Evolutionary conservation across 345 rosid species (phyloP).

Genomic region (Theobroma cacao): DNA sequence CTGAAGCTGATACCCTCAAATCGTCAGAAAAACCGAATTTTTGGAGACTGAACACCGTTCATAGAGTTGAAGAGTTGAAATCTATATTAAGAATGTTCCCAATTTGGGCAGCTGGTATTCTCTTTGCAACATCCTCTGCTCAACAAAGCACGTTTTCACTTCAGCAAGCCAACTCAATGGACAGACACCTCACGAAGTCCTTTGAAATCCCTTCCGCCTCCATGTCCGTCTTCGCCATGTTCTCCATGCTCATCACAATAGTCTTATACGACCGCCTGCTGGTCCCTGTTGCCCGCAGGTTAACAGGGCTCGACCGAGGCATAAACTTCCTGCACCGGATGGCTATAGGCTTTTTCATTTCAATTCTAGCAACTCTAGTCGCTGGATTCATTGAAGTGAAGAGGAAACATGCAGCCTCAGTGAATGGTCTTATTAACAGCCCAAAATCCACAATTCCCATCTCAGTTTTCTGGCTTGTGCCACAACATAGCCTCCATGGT

Average conservation of each 20-base stretch:
- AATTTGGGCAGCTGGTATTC: constrained; percentile 53
- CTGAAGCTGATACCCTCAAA: constrained; percentile 24
- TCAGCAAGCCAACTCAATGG: constrained; percentile 49
- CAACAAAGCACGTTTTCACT: constrained; percentile 51
- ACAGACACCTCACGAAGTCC: constrained; percentile 33
- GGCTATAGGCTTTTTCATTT: constrained; percentile 46
- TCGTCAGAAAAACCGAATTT: constrained; percentile 23
- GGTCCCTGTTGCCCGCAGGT: constrained; percentile 25
- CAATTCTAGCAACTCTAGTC: constrained; percentile 42
- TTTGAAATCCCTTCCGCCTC: constrained; percentile 51
- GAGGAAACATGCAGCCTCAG: constrained; percentile 33
- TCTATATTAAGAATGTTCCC: constrained; percentile 48
- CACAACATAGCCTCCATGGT: constrained; percentile 47
- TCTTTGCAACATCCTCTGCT: constrained; percentile 40
- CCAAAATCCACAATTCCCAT: constrained; percentile 26
- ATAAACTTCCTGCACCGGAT: constrained; percentile 44
- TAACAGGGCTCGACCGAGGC: constrained; percentile 48
- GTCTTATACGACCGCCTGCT: constrained; percentile 38
- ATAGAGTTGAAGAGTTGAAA: constrained; percentile 51
- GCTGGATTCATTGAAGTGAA: constrained; percentile 48
- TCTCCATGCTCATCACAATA: constrained; percentile 44
- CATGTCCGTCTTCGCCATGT: constrained; percentile 44
- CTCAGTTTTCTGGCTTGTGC: constrained; percentile 51
- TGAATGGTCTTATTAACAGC: constrained; percentile 24
- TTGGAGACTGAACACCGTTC: constrained; percentile 52